Conservation (phyloP, 495 filamentous ascomycete species). For the Penicillium simplicissimum region DNA sequence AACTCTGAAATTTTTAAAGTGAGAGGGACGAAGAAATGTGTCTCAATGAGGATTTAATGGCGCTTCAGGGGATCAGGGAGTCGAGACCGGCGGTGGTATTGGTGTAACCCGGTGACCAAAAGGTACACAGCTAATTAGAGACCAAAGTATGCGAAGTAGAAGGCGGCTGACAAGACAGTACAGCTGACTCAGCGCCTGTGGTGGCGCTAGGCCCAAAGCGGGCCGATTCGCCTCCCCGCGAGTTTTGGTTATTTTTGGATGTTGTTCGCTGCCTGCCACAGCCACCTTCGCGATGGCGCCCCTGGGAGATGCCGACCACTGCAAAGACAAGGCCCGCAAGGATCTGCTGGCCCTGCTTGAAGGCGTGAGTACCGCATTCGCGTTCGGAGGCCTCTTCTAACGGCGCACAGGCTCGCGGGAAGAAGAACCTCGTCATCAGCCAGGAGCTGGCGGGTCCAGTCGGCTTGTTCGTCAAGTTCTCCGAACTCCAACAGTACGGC, state of each 20-base stretch:
- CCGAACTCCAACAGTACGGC: constrained; percentile 86
- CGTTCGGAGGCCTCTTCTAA: constrained; percentile 20
- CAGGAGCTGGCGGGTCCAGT: constrained; percentile 85
- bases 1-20: background rate
- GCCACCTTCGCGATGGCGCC: constrained; percentile 55
- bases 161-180: constrained; percentile 23
- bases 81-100: constrained; percentile 16
- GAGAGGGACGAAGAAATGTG: constrained; percentile 14
- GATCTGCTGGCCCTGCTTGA: constrained; percentile 85
- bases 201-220: constrained; percentile 20
- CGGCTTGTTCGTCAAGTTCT: constrained; percentile 91
- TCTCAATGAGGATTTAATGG: constrained; percentile 21
- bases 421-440: constrained; percentile 97
- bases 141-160: background rate
- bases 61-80: constrained; percentile 31
- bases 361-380: constrained; percentile 71
- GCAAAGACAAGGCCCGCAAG: constrained; percentile 79
- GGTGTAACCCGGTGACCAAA: constrained; percentile 8
- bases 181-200: constrained; percentile 15
- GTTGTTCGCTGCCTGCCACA: constrained; percentile 21
- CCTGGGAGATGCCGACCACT: constrained; percentile 75
- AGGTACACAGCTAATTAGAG: background rate
- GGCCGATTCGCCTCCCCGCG: constrained; percentile 15
- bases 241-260: constrained; percentile 27
- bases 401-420: constrained; percentile 78